phyloP scores from a whole-genome alignment of 768 basidiomycete species.

The Tricholoma furcatifolium region DNA sequence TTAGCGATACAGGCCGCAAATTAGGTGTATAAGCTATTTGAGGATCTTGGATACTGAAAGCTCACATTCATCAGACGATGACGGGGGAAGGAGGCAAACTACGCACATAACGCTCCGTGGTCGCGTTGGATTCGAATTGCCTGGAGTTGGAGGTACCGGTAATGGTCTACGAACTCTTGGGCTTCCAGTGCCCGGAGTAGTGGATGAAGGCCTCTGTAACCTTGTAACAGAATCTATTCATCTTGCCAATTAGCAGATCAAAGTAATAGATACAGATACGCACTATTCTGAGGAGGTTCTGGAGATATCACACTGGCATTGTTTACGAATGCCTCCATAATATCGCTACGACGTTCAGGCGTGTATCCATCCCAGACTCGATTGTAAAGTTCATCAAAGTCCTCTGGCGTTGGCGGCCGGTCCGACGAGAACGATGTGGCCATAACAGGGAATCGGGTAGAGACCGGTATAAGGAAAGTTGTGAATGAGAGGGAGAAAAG shows the following conservation, averaged over 20 bases:
- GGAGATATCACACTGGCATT: not conserved
- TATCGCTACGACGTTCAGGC: conserved; percentile 22
- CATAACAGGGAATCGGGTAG: conserved; percentile 5
- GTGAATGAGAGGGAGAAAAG: conserved; percentile 1
- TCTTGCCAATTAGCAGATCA: not conserved
- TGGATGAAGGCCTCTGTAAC: conserved; percentile 14
- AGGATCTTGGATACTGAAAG: conserved; percentile 6
- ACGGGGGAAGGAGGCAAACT: not conserved
- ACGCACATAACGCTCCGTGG: conserved; percentile 16
- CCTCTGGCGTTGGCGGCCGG: conserved; percentile 34
- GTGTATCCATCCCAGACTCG: conserved; percentile 56
- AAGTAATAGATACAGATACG: conserved; percentile 1
- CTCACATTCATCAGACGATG: not conserved
- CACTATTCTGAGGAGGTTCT: conserved; percentile 10
- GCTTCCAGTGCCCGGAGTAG: conserved; percentile 13
- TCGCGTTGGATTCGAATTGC: conserved; percentile 7
- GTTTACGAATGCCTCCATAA: conserved; percentile 3
- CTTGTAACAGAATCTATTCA: conserved; percentile 10
- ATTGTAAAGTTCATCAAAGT: conserved; percentile 56
- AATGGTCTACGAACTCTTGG: conserved; percentile 20
- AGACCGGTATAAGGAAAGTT: conserved; percentile 3
- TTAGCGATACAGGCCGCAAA: conserved; percentile 5
- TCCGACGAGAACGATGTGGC: conserved; percentile 6
- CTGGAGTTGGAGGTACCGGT: conserved; percentile 26
- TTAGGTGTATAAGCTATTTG: conserved; percentile 7